Evolutionary conservation across 495 filamentous ascomycete species (phyloP), one percentile per base, ranked within the genome.

Genomic region (Penicillium nucicola): DNA sequence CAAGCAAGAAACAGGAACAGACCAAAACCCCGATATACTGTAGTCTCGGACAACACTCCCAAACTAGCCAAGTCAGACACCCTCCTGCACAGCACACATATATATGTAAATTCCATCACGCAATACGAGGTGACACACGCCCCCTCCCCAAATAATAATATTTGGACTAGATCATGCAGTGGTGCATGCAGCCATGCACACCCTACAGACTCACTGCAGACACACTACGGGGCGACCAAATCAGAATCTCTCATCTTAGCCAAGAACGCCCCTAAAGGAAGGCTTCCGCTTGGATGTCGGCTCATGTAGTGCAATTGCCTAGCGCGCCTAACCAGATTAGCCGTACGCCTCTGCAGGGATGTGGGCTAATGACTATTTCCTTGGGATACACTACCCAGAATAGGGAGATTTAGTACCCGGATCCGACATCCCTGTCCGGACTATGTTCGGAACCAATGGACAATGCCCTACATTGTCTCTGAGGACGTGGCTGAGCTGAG

Each of bases 241-340:
- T 18, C 23, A n/a, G 28, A 8, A 17, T 41, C 28, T 37, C 2
- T 11, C 12, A 36, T 19, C 19, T 17, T 19, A 37, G 45, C 45
- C 40, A 33, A 48, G 39, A 46, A 19, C 23, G 23, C 19, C 39
- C 14, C 14, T 12, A n/a, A 13, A 12, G 52, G 48, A 56, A 56
- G 30, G 17, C 42, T 42, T 56, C 56, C 48, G 52, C 43, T 59
- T 56, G 45, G 52, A 41, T 36, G 3, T 28, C 36, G 19, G 23
- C 31, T 10, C 11, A 42, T 25, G 36, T 39, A 42, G 32, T 35
- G 31, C 46, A 28, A 19, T 37, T 10, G 5, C 4, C 17, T 32
- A 5, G 6, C 22, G 23, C 36, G 36, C 25, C 25, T 28, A 48
- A 48, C 40, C 36, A 48, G 3, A 48, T 15, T 5, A 32, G 19